A percentile compares a stretch with the other conserved stretches of the same genome.
These are phyloP conservation scores for Mentha longifolia DNA, from an alignment of 257 asterid species.

Conservation along the genomic window DNA sequence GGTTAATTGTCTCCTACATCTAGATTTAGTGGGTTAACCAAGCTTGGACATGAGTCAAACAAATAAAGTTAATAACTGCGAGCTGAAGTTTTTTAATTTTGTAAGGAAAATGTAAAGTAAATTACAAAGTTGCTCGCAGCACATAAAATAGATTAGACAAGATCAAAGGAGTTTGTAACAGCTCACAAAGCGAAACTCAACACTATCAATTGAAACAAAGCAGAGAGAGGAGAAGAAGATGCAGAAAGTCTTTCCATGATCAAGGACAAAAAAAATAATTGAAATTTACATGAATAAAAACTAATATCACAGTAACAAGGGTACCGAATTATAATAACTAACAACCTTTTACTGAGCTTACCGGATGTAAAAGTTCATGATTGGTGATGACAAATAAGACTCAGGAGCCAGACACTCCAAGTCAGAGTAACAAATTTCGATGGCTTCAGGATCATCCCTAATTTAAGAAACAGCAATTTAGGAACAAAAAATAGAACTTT, in stretches of 20 bases:
- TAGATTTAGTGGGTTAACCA: slow-evolving; percentile 21
- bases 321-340: not conserved
- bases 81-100: slow-evolving; percentile 11
- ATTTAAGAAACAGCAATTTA: slow-evolving; percentile 38
- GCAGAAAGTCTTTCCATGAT: not conserved
- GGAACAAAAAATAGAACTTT: slow-evolving; percentile 19
- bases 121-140: slow-evolving; percentile 20
- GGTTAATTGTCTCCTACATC: not conserved
- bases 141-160: slow-evolving; percentile 5
- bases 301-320: not conserved
- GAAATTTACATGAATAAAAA: not conserved
- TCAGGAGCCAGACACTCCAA: slow-evolving; percentile 81
- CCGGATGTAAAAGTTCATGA: slow-evolving; percentile 94
- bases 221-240: slow-evolving; percentile 26
- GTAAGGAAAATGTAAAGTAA: not conserved
- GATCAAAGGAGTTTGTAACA: slow-evolving; percentile 14
- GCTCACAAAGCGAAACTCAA: slow-evolving; percentile 24
- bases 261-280: not conserved
- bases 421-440: slow-evolving; percentile 73
- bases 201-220: slow-evolving; percentile 25
- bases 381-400: slow-evolving; percentile 74
- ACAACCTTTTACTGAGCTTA: slow-evolving; percentile 41
- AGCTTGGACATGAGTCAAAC: slow-evolving; percentile 22
- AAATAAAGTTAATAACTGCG: not conserved
- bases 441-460: slow-evolving; percentile 80